A percentile compares a stretch with the other conserved stretches of the same genome.
Evolutionary conservation across 371 early-diverging fungal genomes (phyloP).

Genomic region (Ecytonucleospora hepatopenaei): DNA sequence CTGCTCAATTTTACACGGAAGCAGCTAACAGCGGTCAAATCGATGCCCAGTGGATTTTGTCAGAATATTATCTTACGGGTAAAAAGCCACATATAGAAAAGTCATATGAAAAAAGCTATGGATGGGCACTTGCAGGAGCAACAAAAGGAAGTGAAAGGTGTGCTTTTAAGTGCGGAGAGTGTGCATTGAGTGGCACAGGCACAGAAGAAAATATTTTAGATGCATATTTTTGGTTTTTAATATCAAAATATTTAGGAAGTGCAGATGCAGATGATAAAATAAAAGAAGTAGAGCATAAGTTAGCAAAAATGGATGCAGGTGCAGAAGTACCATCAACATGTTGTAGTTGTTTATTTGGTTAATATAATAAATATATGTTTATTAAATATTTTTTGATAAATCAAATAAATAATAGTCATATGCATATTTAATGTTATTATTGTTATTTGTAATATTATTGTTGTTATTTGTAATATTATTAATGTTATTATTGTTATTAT

Average conservation of each 20-base stretch:
- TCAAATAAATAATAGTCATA: not conserved
- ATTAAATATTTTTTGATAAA: not conserved
- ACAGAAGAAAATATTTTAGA: conserved; percentile 22
- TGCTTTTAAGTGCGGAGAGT: conserved; percentile 42
- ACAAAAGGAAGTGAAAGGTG: conserved; percentile 33
- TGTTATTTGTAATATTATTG: too few species aligned
- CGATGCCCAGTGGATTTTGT: conserved; percentile 41
- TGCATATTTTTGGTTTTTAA: conserved; percentile 55
- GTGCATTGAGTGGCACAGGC: conserved; percentile 36
- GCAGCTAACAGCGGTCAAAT: conserved; percentile 52
- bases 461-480: too few species aligned
- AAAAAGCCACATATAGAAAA: not conserved
- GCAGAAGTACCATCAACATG: conserved; percentile 8
- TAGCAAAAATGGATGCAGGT: conserved; percentile 27
- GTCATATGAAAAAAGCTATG: conserved; percentile 26
- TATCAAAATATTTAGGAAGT: conserved; percentile 35
- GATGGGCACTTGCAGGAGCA: conserved; percentile 44
- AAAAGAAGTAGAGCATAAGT: conserved; percentile 9
- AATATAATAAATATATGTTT: not conserved
- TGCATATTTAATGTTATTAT: not conserved
- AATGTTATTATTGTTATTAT: too few species aligned
- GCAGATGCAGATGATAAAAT: conserved; percentile 21
- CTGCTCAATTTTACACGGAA: conserved; percentile 44
- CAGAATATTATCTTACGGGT: conserved; percentile 32
- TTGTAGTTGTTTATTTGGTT: conserved; percentile 5